phyloP scores from a whole-genome alignment of 768 basidiomycete genomes.

The Boletus patriciae region DNA sequence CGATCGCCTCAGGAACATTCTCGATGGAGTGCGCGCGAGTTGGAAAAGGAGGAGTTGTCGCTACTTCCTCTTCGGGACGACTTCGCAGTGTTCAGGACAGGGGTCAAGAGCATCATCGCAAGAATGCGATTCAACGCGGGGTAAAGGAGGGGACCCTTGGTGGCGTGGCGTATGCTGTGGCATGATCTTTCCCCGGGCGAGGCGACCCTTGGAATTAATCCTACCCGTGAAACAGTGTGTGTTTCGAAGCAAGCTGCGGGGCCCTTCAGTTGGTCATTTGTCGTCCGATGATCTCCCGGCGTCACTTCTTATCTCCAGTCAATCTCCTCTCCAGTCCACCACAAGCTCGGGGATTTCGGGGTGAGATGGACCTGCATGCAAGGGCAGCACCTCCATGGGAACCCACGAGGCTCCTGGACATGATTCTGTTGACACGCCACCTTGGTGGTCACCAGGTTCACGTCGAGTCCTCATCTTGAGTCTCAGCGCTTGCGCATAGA shows the following conservation, averaged over 20 bases:
- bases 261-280: neutral
- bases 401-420: neutral
- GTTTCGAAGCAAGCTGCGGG: neutral
- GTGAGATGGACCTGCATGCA: neutral
- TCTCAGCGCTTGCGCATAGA: too few species aligned
- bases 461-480: neutral
- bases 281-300: neutral
- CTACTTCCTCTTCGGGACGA: conserved; percentile 8
- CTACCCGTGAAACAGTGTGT: neutral
- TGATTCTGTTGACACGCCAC: too few species aligned
- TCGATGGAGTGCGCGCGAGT: too few species aligned
- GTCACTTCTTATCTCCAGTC: conserved; percentile 9
- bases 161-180: too few species aligned
- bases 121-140: conserved; percentile 2
- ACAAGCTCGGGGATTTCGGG: neutral
- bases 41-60: neutral
- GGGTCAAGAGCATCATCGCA: neutral
- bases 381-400: neutral
- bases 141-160: neutral
- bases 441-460: neutral
- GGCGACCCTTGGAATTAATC: too few species aligned
- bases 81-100: conserved; percentile 4
- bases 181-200: neutral
- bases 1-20: conserved; percentile 5
- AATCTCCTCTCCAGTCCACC: conserved; percentile 6